Evolutionary conservation across 2,329 filamentous ascomycete species (phyloP), one percentile per base, ranked within the genome.

Genomic region (Fusarium aywerte): DNA sequence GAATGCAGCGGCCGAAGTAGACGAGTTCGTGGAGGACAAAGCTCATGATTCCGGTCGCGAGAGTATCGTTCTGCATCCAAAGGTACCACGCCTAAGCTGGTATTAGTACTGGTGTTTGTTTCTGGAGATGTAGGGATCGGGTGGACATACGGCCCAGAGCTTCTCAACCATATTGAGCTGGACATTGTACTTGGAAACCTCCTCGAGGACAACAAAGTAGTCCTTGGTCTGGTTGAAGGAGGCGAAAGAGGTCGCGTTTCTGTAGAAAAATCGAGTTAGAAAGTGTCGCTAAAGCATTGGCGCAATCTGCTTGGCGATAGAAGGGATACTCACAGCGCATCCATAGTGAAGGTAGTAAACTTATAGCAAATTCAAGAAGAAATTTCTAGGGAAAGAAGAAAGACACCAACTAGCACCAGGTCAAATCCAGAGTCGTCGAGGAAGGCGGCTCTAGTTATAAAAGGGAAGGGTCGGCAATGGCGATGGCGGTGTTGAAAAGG

Each of bases 21-120:
- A 99, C 87, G 38, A 89, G 55, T 81, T 99, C 96, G 84, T 99
- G 96, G 88, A 98, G 92, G 71, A 90, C 81, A 79, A 99, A 99
- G 74, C 93, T 97, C 92, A 98, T 91, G 83, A 99, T 96, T 63
- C 96, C 96, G 5, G 96, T 99, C 61, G 96, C 96, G 65, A 99
- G 89, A 54, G 92, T 90, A 81, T 99, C 96, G 79, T 99, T 99
- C 79, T 97, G 92, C 91, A 98, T 97, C 86, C 90, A 99, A 16
- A 95, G 87, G 79, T 99, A 99, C 95, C 93, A 98, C 38, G 93
- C 89, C 80, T 89, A 47, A n/a, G 20, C 53, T 27, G 7, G 27
- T 43, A 60, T 74, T 61, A 68, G 62, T 62, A 52, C 68, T 43
- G 60, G 25, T 57, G 45, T 61, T 31, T 31, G 16, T 39, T 50